These are phyloP conservation scores for Fusarium tuaranense DNA, from an alignment of 2,329 filamentous ascomycete genomes.

Conservation along the genomic window DNA sequence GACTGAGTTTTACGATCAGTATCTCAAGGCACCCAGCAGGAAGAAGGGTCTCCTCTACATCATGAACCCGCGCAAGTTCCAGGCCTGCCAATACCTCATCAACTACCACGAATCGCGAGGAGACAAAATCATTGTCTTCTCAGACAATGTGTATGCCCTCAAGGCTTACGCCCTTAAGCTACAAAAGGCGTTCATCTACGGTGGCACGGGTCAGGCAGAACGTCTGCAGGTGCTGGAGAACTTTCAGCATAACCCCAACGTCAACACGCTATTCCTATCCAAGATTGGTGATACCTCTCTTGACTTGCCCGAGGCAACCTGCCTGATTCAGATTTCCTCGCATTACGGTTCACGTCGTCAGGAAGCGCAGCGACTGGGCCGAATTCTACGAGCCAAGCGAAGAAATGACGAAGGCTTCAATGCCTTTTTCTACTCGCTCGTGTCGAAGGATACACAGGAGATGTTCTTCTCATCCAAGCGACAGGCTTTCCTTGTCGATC, in stretches of 20 bases:
- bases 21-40: conserved; percentile 75
- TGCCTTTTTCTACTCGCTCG: conserved; percentile 97
- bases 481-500: conserved; percentile 96
- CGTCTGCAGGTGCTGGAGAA: conserved; percentile 90
- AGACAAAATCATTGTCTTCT: conserved; percentile 98
- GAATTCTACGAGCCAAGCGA: conserved; percentile 93
- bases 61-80: conserved; percentile 98
- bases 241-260: conserved; percentile 90
- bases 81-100: conserved; percentile 97
- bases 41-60: conserved; percentile 77
- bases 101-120: conserved; percentile 95
- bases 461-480: conserved; percentile 98
- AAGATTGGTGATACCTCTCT: conserved; percentile 99
- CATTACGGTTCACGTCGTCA: conserved; percentile 97
- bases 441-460: conserved; percentile 96
- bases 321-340: conserved; percentile 95
- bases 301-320: conserved; percentile 95
- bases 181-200: conserved; percentile 90
- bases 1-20: conserved; percentile 96
- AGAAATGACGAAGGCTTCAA: conserved; percentile 99
- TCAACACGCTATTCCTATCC: conserved; percentile 94
- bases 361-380: conserved; percentile 92
- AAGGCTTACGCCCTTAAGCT: conserved; percentile 87
- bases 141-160: conserved; percentile 95
- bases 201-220: conserved; percentile 86